A percentile compares a stretch with the other conserved stretches of the same genome.
Conservation (phyloP, 116 monocot genomes). For the Thalassia testudinum region DNA sequence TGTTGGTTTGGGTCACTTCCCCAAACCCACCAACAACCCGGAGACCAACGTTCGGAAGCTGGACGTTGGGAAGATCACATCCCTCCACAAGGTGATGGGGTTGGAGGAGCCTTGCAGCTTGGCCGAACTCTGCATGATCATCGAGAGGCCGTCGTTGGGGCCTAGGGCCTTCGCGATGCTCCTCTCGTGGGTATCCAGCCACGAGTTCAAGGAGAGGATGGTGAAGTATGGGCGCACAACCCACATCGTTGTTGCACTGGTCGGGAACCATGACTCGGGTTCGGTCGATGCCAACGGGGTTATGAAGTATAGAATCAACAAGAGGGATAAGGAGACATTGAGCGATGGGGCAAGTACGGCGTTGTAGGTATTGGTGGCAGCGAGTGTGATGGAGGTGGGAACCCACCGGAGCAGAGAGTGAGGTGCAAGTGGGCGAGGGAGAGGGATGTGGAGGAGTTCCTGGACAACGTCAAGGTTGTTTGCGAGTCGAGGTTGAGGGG, state of each 20-base stretch:
- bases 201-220: slow-evolving; percentile 46
- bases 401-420: slow-evolving; percentile 17
- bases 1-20: slow-evolving; percentile 47
- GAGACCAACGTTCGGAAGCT: slow-evolving; percentile 20
- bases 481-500: not conserved
- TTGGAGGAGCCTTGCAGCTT: not conserved
- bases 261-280: not conserved
- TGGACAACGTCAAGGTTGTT: slow-evolving; percentile 9
- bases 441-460: slow-evolving; percentile 6
- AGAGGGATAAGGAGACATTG: slow-evolving; percentile 18
- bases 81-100: slow-evolving; percentile 22
- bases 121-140: slow-evolving; percentile 9
- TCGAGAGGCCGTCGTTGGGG: slow-evolving; percentile 27
- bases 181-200: slow-evolving; percentile 32
- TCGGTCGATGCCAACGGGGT: slow-evolving; percentile 15
- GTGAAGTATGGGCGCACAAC: slow-evolving; percentile 25
- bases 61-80: slow-evolving; percentile 52
- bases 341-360: slow-evolving; percentile 14
- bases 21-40: not conserved
- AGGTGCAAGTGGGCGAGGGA: not conserved
- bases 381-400: slow-evolving; percentile 42
- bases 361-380: slow-evolving; percentile 36
- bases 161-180: slow-evolving; percentile 18
- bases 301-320: slow-evolving; percentile 11
- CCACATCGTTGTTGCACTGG: slow-evolving; percentile 32